These are phyloP conservation scores for Fusarium palustre DNA, from an alignment of 2,329 filamentous ascomycete species.

Conservation along the genomic window DNA sequence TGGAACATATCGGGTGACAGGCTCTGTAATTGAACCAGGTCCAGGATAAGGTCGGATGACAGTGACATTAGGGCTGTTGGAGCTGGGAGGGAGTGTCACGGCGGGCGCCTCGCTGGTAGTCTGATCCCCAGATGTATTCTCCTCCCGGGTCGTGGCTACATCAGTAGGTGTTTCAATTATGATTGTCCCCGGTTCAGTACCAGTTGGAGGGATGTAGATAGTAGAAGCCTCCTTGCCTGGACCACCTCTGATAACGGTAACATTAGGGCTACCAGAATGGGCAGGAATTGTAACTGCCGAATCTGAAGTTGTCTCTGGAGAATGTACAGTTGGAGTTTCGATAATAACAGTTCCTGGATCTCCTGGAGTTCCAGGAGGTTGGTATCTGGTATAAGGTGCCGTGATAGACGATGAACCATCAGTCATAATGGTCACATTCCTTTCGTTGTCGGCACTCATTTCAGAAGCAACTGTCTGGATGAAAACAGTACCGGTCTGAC, in stretches of 20 bases:
- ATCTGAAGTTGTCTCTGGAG: neutral
- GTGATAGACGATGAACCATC: conserved; percentile 18
- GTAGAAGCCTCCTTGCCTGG: conserved; percentile 9
- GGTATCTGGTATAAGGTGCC: conserved; percentile 21
- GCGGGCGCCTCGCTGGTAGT: neutral
- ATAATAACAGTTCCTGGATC: conserved; percentile 34
- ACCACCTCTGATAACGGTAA: conserved; percentile 15
- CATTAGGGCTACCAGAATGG: conserved; percentile 10
- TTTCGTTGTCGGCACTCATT: neutral
- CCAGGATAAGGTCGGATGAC: conserved; percentile 19
- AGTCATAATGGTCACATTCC: conserved; percentile 24
- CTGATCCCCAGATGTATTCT: neutral
- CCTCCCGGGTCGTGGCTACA: neutral
- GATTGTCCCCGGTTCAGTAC: conserved; percentile 16
- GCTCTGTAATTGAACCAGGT: conserved; percentile 9
- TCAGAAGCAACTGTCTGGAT: conserved; percentile 24
- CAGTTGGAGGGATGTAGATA: conserved; percentile 3
- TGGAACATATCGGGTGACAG: conserved; percentile 11
- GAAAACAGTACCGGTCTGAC: conserved; percentile 28
- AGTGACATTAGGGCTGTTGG: conserved; percentile 15
- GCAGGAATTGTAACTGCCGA: neutral
- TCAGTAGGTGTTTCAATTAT: conserved; percentile 15
- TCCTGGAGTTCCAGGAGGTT: conserved; percentile 20
- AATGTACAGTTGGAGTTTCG: conserved; percentile 16
- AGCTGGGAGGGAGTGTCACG: conserved; percentile 11